Evolutionary conservation across 2,329 filamentous ascomycete species (phyloP).

Genomic region (Aspergillus sp.): DNA sequence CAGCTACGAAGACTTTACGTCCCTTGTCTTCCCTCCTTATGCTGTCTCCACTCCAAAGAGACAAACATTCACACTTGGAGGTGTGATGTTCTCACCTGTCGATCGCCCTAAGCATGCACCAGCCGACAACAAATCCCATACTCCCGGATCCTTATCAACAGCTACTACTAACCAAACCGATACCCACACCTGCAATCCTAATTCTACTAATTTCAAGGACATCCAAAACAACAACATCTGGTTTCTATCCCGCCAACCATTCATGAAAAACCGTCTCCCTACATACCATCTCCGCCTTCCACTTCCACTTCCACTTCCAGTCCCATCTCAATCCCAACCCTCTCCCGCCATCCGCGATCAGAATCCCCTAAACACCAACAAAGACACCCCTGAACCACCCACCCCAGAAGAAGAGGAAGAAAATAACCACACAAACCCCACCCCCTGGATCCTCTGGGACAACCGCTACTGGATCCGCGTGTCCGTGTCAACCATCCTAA

Average conservation of each 20-base stretch:
- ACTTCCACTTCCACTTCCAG: constrained; percentile 15
- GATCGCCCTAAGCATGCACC: not conserved
- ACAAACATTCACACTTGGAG: constrained; percentile 50
- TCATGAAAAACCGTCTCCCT: constrained; percentile 28
- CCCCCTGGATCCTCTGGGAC: constrained; percentile 51
- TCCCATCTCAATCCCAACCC: not conserved
- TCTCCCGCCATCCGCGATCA: no score
- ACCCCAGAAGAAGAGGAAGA: not conserved
- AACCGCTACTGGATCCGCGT: constrained; percentile 57
- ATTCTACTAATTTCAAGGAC: not conserved
- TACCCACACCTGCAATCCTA: not conserved
- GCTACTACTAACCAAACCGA: constrained; percentile 7
- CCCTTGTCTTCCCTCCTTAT: constrained; percentile 40
- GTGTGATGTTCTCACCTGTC: constrained; percentile 49
- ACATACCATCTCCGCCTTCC: constrained; percentile 20
- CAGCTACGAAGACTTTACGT: constrained; percentile 43
- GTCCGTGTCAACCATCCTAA: constrained; percentile 21
- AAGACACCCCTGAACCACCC: no score
- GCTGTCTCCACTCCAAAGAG: not conserved
- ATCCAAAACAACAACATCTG: constrained; percentile 28
- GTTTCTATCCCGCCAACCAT: constrained; percentile 40
- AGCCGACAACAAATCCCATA: not conserved
- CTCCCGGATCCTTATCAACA: not conserved
- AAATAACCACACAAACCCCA: not conserved
- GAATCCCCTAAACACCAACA: no score